Evolutionary conservation across 176 grass and related monocot genomes (phyloP).

Genomic region (Tuctoria greenei): DNA sequence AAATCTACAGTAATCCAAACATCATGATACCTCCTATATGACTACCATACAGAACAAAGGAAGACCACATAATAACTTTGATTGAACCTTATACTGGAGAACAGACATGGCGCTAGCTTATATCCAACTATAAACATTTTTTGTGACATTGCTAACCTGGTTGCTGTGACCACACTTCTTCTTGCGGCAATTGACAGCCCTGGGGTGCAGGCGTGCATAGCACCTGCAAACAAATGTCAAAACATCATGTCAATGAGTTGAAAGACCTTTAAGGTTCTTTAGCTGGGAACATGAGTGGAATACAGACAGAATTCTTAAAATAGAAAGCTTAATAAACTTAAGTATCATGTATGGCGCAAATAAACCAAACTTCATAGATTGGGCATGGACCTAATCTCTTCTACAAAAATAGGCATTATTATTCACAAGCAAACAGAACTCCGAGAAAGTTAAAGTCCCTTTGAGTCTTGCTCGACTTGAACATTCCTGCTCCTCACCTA

Average conservation of each 20-base stretch:
- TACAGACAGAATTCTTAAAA: not conserved
- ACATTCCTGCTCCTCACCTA: too few species aligned
- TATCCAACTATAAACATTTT: not conserved
- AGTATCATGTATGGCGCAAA: too few species aligned
- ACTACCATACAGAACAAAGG: not conserved
- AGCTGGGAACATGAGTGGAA: not conserved
- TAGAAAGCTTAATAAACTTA: too few species aligned
- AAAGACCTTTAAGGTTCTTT: not conserved
- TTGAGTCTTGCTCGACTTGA: too few species aligned
- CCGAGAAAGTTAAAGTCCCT: too few species aligned
- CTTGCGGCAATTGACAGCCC: constrained; percentile 73
- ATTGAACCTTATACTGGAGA: not conserved
- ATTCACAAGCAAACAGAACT: not conserved
- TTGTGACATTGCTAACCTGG: constrained; percentile 32
- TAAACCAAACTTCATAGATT: not conserved
- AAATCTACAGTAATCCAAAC: not conserved
- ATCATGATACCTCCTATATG: not conserved
- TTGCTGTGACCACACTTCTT: constrained; percentile 85
- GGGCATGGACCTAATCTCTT: not conserved
- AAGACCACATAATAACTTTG: not conserved
- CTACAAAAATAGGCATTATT: not conserved
- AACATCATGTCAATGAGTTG: not conserved
- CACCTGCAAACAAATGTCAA: constrained; percentile 31
- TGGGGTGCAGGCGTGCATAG: constrained; percentile 62
- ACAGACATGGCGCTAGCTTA: not conserved